A percentile compares a stretch with the other conserved stretches of the same genome.
Conservation (phyloP, 2,329 filamentous ascomycete species). For the Trichoderma asperellum region DNA sequence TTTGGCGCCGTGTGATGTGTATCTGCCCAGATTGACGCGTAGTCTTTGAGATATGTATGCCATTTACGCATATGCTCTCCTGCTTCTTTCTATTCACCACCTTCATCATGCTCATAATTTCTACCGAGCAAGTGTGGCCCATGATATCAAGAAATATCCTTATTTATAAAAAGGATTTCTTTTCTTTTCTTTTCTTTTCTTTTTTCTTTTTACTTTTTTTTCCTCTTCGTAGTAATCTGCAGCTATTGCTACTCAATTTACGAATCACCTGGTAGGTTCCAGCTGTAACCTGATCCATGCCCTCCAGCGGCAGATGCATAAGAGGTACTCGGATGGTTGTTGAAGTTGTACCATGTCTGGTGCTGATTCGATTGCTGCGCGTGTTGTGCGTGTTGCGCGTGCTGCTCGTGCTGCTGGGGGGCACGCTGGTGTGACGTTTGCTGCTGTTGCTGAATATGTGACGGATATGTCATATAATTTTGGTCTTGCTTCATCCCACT, state of each 20-base stretch:
- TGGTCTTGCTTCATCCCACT: slow-evolving; percentile 17
- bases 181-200: too few species aligned
- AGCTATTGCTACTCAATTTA: neutral
- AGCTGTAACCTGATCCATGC: slow-evolving; percentile 37
- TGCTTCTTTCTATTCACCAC: neutral
- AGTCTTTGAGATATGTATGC: neutral
- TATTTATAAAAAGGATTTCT: neutral
- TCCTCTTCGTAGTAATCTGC: neutral
- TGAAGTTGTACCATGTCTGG: slow-evolving; percentile 37
- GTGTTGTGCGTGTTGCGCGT: slow-evolving; percentile 27
- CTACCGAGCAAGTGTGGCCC: neutral
- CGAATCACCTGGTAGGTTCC: slow-evolving; percentile 32
- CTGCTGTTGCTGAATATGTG: slow-evolving; percentile 26
- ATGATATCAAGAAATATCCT: neutral
- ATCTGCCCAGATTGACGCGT: neutral
- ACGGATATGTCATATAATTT: slow-evolving; percentile 15
- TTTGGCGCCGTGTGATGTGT: neutral
- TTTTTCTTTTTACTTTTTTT: neutral
- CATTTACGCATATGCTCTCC: neutral
- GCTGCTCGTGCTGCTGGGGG: slow-evolving; percentile 21
- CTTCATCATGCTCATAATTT: neutral
- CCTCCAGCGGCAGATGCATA: slow-evolving; percentile 29
- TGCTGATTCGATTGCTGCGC: slow-evolving; percentile 29
- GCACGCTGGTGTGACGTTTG: slow-evolving; percentile 22
- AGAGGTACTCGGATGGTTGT: slow-evolving; percentile 32